Base-by-base conservation (phyloP, 768 basidiomycete species). In the Mrakia blollopis region DNA sequence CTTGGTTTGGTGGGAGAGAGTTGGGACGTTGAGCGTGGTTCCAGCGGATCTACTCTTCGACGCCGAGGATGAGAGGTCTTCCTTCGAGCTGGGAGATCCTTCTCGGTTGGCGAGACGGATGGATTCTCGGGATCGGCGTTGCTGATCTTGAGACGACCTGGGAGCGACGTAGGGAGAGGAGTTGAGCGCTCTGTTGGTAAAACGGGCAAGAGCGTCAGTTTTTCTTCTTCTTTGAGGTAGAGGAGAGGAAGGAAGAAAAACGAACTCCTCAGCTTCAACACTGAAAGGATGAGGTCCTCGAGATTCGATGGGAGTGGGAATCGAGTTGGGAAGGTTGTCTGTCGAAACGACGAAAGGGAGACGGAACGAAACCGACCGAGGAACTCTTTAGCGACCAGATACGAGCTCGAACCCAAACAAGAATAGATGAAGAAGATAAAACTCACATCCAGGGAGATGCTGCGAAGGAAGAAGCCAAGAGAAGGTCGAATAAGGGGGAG, bases 391-490 rank as follows among this genome's bases (percentile, higher is more conserved):
- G n/a, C n/a, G n/a, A n/a, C n/a, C n/a, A n/a, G n/a, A n/a, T n/a
- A n/a, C n/a, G n/a, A n/a, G n/a, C n/a, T 41, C 39, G 39, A 41
- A 11, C 6, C 39, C 6, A 41, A 41, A 41, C 39, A 41, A 23
- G 10, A 2, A 25, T 16, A 23, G 10, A 23, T 6, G 52, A 25
- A 5, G 6, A n/a, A 54, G 2, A 10, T 7, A 9, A 11, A n/a
- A 25, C 57, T 57, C 28, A 57, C 57, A 83, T 60, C 88, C 85
- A 5, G 91, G 89, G 16, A 90, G 84, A 1, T 89, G 88, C 35
- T 50, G 47, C 5, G 2, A 50, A 50, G 18, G 47, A 21, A 7
- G 2, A 18, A 50, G 47, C 16, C 16, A 18, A 50, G 3, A 50
- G 47, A 2, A 21, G 13, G 14, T 1, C 10, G 18, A 50, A 47